A percentile compares a stretch with the other conserved stretches of the same genome.
Evolutionary conservation across 23 red algal species (phyloP).

Genomic region (Gracilaria domingensis): DNA sequence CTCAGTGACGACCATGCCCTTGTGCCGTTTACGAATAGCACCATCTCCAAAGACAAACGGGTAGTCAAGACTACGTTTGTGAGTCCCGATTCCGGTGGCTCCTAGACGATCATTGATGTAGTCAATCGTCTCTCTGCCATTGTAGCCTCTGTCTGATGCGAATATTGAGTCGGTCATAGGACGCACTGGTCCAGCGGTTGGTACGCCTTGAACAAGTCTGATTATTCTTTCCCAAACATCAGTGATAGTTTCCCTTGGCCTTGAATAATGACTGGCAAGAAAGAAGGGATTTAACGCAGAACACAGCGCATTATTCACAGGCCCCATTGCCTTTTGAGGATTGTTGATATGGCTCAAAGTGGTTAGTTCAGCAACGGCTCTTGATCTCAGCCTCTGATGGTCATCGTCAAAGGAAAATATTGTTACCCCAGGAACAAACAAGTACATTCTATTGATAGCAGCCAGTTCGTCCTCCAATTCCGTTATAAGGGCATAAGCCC

Average conservation of each 20-base stretch:
- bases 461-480: conserved; percentile 30
- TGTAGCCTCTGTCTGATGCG: conserved; percentile 7
- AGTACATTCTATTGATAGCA: not conserved
- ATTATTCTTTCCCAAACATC: conserved; percentile 15
- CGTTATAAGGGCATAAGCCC: not conserved
- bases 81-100: not conserved
- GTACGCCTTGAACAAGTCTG: not conserved
- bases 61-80: not conserved
- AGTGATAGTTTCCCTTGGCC: not conserved
- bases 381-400: conserved; percentile 8
- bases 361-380: not conserved
- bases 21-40: not conserved
- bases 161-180: conserved; percentile 33
- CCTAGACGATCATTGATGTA: not conserved
- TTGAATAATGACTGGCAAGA: conserved; percentile 1
- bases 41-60: conserved; percentile 18
- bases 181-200: not conserved
- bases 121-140: conserved; percentile 10
- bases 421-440: not conserved
- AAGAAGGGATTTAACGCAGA: not conserved
- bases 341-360: not conserved
- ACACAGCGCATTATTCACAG: not conserved
- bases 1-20: conserved; percentile 12
- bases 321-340: not conserved
- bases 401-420: conserved; percentile 24